Conservation (phyloP, 768 basidiomycete species). For the Kondoa subrosea region DNA sequence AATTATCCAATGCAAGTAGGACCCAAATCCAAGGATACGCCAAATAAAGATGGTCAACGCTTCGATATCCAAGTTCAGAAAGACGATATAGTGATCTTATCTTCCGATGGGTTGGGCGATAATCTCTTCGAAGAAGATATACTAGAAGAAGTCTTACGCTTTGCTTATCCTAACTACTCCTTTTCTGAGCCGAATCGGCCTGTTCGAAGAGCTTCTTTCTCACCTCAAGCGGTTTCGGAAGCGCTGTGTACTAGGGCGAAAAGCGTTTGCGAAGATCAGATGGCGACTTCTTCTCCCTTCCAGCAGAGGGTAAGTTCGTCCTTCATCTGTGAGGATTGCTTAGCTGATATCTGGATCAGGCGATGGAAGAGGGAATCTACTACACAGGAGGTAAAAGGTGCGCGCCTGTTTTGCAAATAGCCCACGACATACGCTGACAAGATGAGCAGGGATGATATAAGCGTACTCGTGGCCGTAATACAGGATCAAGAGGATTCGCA, state of each 20-base stretch:
- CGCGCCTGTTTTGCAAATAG: background rate
- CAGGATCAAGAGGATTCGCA: constrained; percentile 13
- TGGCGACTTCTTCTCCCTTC: constrained; percentile 27
- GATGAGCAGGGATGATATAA: background rate
- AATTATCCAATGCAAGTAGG: constrained; percentile 53
- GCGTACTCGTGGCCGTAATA: constrained; percentile 18
- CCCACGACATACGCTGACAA: background rate
- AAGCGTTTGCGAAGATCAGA: constrained; percentile 43
- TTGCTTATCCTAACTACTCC: constrained; percentile 14
- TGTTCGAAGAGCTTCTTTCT: constrained; percentile 17
- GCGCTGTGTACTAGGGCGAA: constrained; percentile 64
- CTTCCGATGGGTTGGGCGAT: constrained; percentile 64
- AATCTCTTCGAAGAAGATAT: constrained; percentile 81
- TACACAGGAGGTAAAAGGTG: constrained; percentile 26
- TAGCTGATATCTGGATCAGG: background rate
- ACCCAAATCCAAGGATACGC: constrained; percentile 45
- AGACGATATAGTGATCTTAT: constrained; percentile 53
- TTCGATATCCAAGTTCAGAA: constrained; percentile 36
- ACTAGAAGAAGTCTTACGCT: constrained; percentile 45
- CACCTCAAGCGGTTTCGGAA: constrained; percentile 35
- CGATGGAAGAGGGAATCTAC: constrained; percentile 11
- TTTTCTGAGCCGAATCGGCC: constrained; percentile 6
- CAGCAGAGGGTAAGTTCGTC: constrained; percentile 19
- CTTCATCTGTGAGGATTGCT: background rate
- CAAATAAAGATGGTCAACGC: constrained; percentile 48